A percentile compares a stretch with the other conserved stretches of the same genome.
Evolutionary conservation across 2,329 filamentous ascomycete genomes (phyloP).

Genomic region (Alternaria postmessia): DNA sequence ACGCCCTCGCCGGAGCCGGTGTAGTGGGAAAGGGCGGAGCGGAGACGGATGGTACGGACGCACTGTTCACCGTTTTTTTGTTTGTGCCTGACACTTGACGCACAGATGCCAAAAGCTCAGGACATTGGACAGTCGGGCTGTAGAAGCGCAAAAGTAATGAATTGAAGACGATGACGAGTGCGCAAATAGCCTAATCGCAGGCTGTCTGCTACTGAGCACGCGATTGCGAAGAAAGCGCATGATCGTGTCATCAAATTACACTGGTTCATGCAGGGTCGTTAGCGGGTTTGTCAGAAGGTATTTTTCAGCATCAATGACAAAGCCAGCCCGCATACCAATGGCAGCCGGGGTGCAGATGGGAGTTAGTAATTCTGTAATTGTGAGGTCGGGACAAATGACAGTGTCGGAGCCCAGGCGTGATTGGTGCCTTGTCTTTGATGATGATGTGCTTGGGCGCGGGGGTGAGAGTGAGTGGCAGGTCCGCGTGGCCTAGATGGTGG

Average conservation of each 20-base stretch:
- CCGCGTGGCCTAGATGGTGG: conserved; percentile 9
- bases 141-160: neutral
- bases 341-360: conserved; percentile 2
- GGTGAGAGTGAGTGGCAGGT: conserved; percentile 1
- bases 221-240: conserved; percentile 14
- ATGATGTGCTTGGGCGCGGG: conserved; percentile 13
- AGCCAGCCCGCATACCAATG: conserved; percentile 25
- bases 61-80: conserved; percentile 12
- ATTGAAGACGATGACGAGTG: neutral
- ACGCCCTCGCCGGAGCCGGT: conserved; percentile 11
- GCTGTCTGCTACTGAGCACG: neutral
- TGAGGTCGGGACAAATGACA: conserved; percentile 16
- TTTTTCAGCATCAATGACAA: conserved; percentile 41
- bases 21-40: conserved; percentile 19
- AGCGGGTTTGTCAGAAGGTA: conserved; percentile 38
- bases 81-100: conserved; percentile 10
- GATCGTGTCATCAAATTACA: conserved; percentile 25
- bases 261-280: conserved; percentile 13
- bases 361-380: conserved; percentile 16
- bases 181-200: neutral
- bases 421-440: conserved; percentile 16
- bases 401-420: conserved; percentile 7
- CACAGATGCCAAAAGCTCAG: conserved; percentile 1
- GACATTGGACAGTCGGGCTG: conserved; percentile 2
- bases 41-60: conserved; percentile 18